These are phyloP conservation scores for Kwoniella shivajii DNA, from an alignment of 1,284 basidiomycete species.

Conservation along the genomic window DNA sequence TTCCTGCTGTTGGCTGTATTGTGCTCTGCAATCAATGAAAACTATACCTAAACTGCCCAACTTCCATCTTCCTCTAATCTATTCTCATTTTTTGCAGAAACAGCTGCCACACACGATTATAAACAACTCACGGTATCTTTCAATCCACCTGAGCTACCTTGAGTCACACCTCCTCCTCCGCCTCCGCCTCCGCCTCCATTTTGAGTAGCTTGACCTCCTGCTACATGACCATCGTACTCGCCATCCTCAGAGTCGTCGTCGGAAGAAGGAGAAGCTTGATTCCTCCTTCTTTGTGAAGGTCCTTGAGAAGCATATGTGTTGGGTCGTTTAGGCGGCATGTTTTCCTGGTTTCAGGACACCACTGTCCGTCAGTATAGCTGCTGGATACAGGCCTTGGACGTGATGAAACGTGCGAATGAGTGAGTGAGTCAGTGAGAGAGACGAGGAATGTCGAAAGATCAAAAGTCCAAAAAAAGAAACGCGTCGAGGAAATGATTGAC, in stretches of 20 bases:
- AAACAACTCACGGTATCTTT: slow-evolving; percentile 14
- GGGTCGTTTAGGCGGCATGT: slow-evolving; percentile 12
- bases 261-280: slow-evolving; percentile 4
- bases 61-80: too few species aligned
- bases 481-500: not conserved
- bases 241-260: slow-evolving; percentile 7
- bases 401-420: not conserved
- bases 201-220: slow-evolving; percentile 8
- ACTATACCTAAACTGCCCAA: too few species aligned
- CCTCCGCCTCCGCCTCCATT: not conserved
- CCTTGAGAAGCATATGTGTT: slow-evolving; percentile 13
- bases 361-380: too few species aligned
- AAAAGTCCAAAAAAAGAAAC: not conserved
- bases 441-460: not conserved
- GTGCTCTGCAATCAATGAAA: not conserved
- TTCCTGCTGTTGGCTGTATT: not conserved
- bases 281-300: slow-evolving; percentile 7
- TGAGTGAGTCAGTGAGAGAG: not conserved
- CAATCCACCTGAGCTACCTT: slow-evolving; percentile 16
- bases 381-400: not conserved
- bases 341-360: too few species aligned
- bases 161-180: slow-evolving; percentile 1
- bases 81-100: too few species aligned
- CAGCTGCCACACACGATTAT: not conserved
- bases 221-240: slow-evolving; percentile 10